A percentile compares a stretch with the other conserved stretches of the same genome.
phyloP scores from a whole-genome alignment of 2,329 filamentous ascomycete species.

The Exophiala phaeomuriformis region DNA sequence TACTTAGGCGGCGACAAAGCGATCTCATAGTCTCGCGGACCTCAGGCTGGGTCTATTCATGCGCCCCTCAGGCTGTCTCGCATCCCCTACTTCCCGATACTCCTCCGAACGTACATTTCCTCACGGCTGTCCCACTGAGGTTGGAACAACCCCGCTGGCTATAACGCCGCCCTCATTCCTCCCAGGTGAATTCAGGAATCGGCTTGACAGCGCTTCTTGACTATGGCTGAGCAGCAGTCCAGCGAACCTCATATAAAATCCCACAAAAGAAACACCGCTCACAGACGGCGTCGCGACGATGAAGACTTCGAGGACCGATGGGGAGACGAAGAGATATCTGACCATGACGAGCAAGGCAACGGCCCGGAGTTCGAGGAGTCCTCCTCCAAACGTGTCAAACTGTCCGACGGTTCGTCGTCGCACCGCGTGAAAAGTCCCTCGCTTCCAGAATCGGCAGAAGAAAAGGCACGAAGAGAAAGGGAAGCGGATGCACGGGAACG shows the following conservation, averaged over 20 bases:
- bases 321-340: slow-evolving; percentile 64
- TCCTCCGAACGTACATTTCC: not conserved
- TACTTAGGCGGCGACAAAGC: too few relatives aligned
- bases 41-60: too few relatives aligned
- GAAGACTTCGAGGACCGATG: slow-evolving; percentile 68
- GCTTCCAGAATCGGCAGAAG: slow-evolving; percentile 44
- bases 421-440: slow-evolving; percentile 29
- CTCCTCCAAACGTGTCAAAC: slow-evolving; percentile 61
- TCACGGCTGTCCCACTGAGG: not conserved
- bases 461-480: slow-evolving; percentile 51
- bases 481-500: slow-evolving; percentile 65
- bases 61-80: not conserved
- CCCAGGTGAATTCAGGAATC: slow-evolving; percentile 11
- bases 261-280: slow-evolving; percentile 15
- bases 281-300: slow-evolving; percentile 23
- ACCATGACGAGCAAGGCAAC: slow-evolving; percentile 45
- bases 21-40: too few relatives aligned
- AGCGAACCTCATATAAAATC: slow-evolving; percentile 16
- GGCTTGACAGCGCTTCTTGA: not conserved
- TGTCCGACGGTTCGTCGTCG: slow-evolving; percentile 48
- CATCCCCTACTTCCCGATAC: not conserved
- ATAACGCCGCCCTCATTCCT: not conserved
- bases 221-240: slow-evolving; percentile 21
- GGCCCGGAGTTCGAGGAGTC: slow-evolving; percentile 59
- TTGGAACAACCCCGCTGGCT: not conserved